Evolutionary conservation across 768 basidiomycete species (phyloP), one percentile per base, ranked within the genome.

Genomic region (Mycena galopus): DNA sequence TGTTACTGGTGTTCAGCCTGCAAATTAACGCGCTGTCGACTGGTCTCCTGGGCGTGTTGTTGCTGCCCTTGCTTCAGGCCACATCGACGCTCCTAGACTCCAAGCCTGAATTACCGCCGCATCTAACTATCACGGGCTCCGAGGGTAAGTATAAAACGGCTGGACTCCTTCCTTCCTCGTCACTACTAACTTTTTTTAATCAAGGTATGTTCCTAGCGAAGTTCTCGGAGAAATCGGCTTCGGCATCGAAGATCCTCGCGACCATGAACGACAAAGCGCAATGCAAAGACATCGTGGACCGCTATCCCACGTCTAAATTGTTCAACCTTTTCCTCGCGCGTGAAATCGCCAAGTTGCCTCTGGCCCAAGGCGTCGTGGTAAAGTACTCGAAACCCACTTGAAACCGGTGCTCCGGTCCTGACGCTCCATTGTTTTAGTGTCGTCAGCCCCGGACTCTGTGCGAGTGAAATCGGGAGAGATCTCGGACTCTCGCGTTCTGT

Each of bases 21-120:
- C 73, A 74, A 59, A 55, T 74, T 27, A 71, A 71, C 63, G 50
- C 9, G 17, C 69, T 69, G 14, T 67, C 73, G 2, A 74, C 73
- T 4, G 69, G 73, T 11, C 58, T 74, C 14, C 35, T 74, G 11
- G 63, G 66, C 6, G 63, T 71, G 53, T 37, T 74, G 7, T 37
- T 70, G n/a, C 65, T 74, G 4, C 73, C 73, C 42, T 6, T 64
- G 10, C 57, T 74, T 1, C 62, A 69, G 11, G 39, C 62, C n/a
- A 71, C 73, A 27, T 27, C 69, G 33, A 63, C 23, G 17, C 73
- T 71, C 73, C 16, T 8, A 33, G 0, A 63, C 63, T 23, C 60
- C 56, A 19, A 61, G 25, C 17, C 39, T 1, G 9, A 65, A 7
- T 47, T 60, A 14, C 65, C 42, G 16, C 73, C 73, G 8, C 73